A percentile compares a stretch with the other conserved stretches of the same genome.
These are phyloP conservation scores for Pythium vanterpoolii DNA, from an alignment of 352 stramenopile species.

Conservation along the genomic window DNA sequence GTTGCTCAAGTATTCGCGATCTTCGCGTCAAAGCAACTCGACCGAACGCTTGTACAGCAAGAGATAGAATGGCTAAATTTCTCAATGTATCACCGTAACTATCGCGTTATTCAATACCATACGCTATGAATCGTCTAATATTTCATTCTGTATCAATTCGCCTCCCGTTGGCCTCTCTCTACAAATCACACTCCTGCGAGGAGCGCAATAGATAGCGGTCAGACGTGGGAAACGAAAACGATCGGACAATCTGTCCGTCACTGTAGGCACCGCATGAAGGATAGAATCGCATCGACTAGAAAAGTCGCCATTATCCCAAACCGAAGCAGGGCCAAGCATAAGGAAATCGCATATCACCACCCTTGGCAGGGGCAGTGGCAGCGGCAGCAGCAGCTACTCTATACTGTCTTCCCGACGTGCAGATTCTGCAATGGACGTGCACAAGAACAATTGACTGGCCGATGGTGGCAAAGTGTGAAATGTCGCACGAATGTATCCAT, in stretches of 20 bases:
- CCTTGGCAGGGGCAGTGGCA: not conserved
- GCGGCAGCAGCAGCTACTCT: no score
- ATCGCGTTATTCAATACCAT: not conserved
- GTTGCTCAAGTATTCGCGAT: constrained; percentile 78
- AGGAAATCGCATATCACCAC: not conserved
- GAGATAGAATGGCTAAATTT: constrained; percentile 24
- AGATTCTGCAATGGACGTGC: not conserved
- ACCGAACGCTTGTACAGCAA: constrained; percentile 75
- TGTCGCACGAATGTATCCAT: constrained; percentile 7
- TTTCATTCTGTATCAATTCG: constrained; percentile 14
- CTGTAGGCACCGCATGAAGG: constrained; percentile 42
- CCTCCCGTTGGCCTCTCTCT: constrained; percentile 6
- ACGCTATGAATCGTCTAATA: not conserved
- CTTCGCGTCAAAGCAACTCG: constrained; percentile 70
- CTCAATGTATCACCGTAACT: not conserved
- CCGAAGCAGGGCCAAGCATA: constrained; percentile 32
- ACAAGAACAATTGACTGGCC: not conserved
- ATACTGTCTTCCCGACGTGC: not conserved
- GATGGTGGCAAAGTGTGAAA: not conserved
- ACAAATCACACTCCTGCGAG: not conserved
- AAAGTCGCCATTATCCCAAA: constrained; percentile 35
- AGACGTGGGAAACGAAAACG: not conserved
- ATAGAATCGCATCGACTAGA: constrained; percentile 27
- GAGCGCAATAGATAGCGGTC: not conserved
- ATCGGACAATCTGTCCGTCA: not conserved